phyloP scores from a whole-genome alignment of 169 alveolate genomes.

The Babesia microti region DNA sequence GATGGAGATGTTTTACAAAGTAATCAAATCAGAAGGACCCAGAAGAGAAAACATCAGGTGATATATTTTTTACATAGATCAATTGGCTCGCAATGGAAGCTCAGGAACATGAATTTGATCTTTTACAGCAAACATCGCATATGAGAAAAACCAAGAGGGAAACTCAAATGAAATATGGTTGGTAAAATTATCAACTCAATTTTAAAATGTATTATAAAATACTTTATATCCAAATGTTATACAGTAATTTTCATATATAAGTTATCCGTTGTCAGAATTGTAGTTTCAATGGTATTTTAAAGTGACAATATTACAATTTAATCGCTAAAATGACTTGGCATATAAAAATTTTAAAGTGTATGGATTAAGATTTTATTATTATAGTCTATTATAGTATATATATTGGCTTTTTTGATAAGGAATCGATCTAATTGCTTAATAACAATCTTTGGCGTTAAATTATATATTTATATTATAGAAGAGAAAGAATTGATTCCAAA shows the following conservation, averaged over 20 bases:
- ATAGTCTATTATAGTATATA: no score
- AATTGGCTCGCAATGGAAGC: slow-evolving; percentile 76
- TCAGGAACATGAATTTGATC: slow-evolving; percentile 64
- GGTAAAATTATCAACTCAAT: slow-evolving; percentile 34
- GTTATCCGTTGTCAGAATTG: background rate
- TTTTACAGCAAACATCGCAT: slow-evolving; percentile 60
- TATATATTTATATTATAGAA: no score
- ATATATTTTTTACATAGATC: slow-evolving; percentile 27
- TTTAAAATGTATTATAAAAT: background rate
- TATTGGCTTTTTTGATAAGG: no score
- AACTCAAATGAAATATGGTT: slow-evolving; percentile 70
- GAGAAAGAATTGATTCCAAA: no score
- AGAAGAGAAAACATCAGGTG: slow-evolving; percentile 41
- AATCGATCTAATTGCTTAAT: no score
- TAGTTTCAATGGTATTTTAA: background rate
- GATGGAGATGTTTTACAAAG: slow-evolving; percentile 35
- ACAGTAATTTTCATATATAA: background rate
- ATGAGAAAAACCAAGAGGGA: slow-evolving; percentile 57
- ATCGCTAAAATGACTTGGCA: no score
- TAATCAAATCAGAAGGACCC: slow-evolving; percentile 28
- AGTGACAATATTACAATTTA: no score
- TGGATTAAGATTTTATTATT: no score
- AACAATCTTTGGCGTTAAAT: no score
- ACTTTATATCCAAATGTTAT: background rate
- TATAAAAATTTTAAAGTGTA: no score